Evolutionary conservation across 2,329 filamentous ascomycete genomes (phyloP).

Genomic region (Colletotrichum musicola): DNA sequence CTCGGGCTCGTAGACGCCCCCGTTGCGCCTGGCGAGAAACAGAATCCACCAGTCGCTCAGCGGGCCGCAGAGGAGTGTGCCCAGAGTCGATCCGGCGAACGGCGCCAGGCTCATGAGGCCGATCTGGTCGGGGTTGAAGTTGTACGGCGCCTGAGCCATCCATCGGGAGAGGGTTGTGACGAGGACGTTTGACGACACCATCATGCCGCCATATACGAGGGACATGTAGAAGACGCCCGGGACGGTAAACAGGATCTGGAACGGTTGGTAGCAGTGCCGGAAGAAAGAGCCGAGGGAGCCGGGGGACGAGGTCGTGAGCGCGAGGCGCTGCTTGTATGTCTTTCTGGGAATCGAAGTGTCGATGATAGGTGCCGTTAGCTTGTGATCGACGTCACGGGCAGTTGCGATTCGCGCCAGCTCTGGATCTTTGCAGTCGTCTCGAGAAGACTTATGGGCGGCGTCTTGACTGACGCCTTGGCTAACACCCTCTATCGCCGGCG

Average conservation of each 20-base stretch:
- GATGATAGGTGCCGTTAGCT: neutral
- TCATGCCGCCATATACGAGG: constrained; percentile 51
- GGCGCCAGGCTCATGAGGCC: constrained; percentile 54
- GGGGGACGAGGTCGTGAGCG: neutral
- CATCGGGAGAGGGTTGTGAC: constrained; percentile 38
- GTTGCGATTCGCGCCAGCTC: neutral
- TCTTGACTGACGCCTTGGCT: no score
- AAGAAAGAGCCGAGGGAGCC: constrained; percentile 41
- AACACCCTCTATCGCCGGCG: neutral
- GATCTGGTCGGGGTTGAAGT: constrained; percentile 51
- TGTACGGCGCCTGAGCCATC: constrained; percentile 51
- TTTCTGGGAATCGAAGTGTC: neutral
- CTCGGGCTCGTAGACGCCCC: constrained; percentile 58
- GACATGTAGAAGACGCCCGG: constrained; percentile 54
- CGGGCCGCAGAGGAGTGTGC: constrained; percentile 48
- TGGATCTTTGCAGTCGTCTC: neutral
- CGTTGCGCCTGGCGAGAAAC: constrained; percentile 49
- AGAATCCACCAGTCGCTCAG: constrained; percentile 53
- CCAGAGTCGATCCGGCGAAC: constrained; percentile 55
- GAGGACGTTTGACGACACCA: constrained; percentile 53
- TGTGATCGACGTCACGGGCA: neutral
- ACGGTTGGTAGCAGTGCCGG: constrained; percentile 51
- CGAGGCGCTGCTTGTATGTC: neutral
- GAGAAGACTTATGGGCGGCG: neutral
- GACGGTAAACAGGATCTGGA: constrained; percentile 51